These are phyloP conservation scores for Epicoccum sorghinum DNA, from an alignment of 2,329 filamentous ascomycete species.

Conservation along the genomic window DNA sequence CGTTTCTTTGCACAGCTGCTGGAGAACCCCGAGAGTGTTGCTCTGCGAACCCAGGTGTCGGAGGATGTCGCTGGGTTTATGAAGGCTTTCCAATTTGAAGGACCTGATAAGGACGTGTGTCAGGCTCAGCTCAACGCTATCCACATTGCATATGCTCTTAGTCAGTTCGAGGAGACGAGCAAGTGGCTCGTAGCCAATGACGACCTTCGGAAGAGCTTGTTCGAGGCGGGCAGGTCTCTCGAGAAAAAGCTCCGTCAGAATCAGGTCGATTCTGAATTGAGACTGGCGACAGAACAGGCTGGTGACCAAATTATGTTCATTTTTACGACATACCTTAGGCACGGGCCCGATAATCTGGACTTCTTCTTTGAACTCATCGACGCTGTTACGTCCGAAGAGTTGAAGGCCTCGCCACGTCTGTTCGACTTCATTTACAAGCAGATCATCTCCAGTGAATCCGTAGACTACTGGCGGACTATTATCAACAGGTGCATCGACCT, in stretches of 20 bases:
- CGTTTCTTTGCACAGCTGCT: constrained; percentile 90
- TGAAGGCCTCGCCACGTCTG: constrained; percentile 77
- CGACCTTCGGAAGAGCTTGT: constrained; percentile 63
- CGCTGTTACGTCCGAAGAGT: constrained; percentile 79
- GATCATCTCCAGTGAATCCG: constrained; percentile 82
- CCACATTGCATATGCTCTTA: constrained; percentile 81
- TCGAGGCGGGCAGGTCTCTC: constrained; percentile 75
- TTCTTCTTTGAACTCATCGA: constrained; percentile 85
- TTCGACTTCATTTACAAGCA: constrained; percentile 83
- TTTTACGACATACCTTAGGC: constrained; percentile 78
- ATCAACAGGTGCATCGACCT: constrained; percentile 86
- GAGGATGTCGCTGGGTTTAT: constrained; percentile 76
- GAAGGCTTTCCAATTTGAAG: constrained; percentile 67
- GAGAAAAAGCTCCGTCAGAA: constrained; percentile 75
- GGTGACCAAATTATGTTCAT: constrained; percentile 86
- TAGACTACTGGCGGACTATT: constrained; percentile 83
- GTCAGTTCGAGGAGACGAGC: constrained; percentile 66
- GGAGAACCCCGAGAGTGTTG: constrained; percentile 72
- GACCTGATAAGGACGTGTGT: constrained; percentile 69
- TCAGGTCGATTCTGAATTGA: constrained; percentile 71
- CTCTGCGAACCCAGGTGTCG: constrained; percentile 75
- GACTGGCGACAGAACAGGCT: constrained; percentile 86
- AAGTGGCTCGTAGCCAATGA: constrained; percentile 68
- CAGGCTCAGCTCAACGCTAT: constrained; percentile 86
- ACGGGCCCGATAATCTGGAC: constrained; percentile 78